Evolutionary conservation across 2,329 filamentous ascomycete species (phyloP).

Genomic region (Epichloe aotearoae): DNA sequence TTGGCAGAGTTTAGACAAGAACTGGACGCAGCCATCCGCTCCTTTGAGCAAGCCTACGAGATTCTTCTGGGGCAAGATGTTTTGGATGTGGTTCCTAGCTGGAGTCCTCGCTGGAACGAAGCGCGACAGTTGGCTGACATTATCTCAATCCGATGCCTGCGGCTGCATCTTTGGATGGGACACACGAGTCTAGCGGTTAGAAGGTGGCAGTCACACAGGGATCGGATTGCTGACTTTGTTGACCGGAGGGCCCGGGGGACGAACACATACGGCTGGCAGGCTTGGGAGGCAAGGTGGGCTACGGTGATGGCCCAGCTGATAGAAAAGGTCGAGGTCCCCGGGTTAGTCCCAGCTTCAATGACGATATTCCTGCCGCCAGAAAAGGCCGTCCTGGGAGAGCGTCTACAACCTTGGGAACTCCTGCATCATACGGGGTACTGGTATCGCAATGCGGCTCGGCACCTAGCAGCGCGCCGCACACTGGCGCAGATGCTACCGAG

Average conservation of each 20-base stretch:
- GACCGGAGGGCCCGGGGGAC: slow-evolving; percentile 77
- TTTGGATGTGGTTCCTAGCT: slow-evolving; percentile 77
- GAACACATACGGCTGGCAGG: slow-evolving; percentile 82
- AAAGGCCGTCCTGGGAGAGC: slow-evolving; percentile 43
- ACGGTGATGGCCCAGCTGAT: slow-evolving; percentile 48
- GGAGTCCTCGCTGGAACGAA: slow-evolving; percentile 85
- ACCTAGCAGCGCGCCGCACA: slow-evolving; percentile 37
- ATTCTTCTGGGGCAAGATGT: slow-evolving; percentile 69
- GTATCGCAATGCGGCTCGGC: slow-evolving; percentile 47
- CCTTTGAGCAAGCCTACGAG: slow-evolving; percentile 80
- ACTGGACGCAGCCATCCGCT: slow-evolving; percentile 73
- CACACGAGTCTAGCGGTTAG: slow-evolving; percentile 69
- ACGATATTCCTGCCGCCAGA: slow-evolving; percentile 42
- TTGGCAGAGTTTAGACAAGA: slow-evolving; percentile 91
- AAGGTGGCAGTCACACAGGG: slow-evolving; percentile 66
- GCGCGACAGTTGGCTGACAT: slow-evolving; percentile 77
- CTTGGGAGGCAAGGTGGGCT: slow-evolving; percentile 74
- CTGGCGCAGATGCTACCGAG: slow-evolving; percentile 45
- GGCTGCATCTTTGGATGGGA: slow-evolving; percentile 69
- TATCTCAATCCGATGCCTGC: slow-evolving; percentile 65
- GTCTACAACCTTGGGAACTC: slow-evolving; percentile 48
- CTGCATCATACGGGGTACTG: slow-evolving; percentile 57
- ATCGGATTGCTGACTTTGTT: slow-evolving; percentile 61
- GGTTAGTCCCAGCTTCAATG: slow-evolving; percentile 30
- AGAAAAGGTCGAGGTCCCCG: slow-evolving; percentile 37